Base-by-base conservation (phyloP, 2,329 filamentous ascomycete species). In the Pseudocercospora musae region DNA sequence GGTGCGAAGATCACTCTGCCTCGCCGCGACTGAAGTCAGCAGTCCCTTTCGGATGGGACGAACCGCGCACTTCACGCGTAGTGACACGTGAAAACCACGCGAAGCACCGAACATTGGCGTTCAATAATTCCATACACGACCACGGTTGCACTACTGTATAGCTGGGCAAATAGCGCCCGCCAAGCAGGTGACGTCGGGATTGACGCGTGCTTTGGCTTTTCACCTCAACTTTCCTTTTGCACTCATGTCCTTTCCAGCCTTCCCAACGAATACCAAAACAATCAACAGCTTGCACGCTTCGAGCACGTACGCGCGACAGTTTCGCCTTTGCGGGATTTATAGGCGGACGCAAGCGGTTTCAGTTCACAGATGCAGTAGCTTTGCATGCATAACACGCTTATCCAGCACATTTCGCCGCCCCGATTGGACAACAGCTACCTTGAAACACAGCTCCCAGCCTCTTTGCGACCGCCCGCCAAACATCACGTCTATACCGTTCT, bases 381-480 rank as follows among this genome's bases (percentile, higher is more conserved):
- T 58, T 50, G 57, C 44, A 58, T 54, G 31, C 31, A 40, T 23
- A 54, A 20, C 29, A 33, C 52, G 29, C 52, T 23, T 54, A 33
- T 54, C 29, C 52, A 54, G 52, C 52, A 33, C 29, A n/a, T 20
- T 37, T 50, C 56, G 54, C 53, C 21, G 7, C 21, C 18, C 52
- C 52, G 29, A 65, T 65, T 65, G 60, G 63, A 25, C 48, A 15
- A 42, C 27, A 50, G 46, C 59, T 18, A 20, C 8, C 29, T 50
- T 66, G 66, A 68, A 68, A 68, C 55, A 50, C 63, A 57, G 46
- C 61, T 42, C 59, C 66, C 66, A 68, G 23, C 84, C 84, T 62
- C 69, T 59, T 54, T 57, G 62, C 66, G 62, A 49, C 64, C 58
- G 46, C 57, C 65, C 53, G 56, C 71, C 71, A 73, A 61, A 70